Evolutionary conservation across 2,329 filamentous ascomycete genomes (phyloP).

Genomic region (Penicillium sp.): DNA sequence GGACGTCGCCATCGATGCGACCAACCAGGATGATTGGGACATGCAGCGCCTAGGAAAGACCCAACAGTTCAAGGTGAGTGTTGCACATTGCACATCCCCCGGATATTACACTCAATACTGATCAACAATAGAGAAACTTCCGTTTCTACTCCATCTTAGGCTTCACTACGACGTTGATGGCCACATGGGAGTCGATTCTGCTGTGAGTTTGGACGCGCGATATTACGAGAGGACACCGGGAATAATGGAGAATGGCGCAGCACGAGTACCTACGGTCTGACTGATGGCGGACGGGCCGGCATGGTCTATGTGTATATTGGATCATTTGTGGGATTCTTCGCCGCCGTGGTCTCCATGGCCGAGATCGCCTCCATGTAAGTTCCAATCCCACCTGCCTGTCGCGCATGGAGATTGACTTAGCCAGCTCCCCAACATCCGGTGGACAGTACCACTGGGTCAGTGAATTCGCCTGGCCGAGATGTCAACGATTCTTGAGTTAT

Average conservation of each 20-base stretch:
- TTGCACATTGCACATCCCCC: background rate
- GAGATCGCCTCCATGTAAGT: conserved; percentile 43
- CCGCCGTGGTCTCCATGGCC: conserved; percentile 41
- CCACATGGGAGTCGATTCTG: conserved; percentile 43
- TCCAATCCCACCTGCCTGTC: background rate
- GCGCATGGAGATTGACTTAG: conserved; percentile 3
- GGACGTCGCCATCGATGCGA: conserved; percentile 17
- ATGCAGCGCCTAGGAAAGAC: conserved; percentile 54
- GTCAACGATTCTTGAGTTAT: conserved; percentile 39
- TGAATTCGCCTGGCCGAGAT: conserved; percentile 38
- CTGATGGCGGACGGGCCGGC: conserved; percentile 37
- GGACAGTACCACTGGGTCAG: conserved; percentile 46
- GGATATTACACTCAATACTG: conserved; percentile 4
- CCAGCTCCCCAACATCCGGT: conserved; percentile 39
- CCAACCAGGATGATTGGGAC: conserved; percentile 32
- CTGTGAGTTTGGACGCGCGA: conserved; percentile 29
- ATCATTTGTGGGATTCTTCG: conserved; percentile 39
- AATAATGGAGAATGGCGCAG: conserved; percentile 16
- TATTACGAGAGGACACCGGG: background rate
- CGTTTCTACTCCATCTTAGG: conserved; percentile 42
- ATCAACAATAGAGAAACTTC: conserved; percentile 39
- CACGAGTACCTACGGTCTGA: conserved; percentile 31
- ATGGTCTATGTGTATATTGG: conserved; percentile 41
- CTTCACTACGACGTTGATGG: conserved; percentile 43
- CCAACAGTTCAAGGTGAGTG: conserved; percentile 48